These are phyloP conservation scores for Trichoderma sp. DNA, from an alignment of 2,329 filamentous ascomycete genomes.

Conservation along the genomic window DNA sequence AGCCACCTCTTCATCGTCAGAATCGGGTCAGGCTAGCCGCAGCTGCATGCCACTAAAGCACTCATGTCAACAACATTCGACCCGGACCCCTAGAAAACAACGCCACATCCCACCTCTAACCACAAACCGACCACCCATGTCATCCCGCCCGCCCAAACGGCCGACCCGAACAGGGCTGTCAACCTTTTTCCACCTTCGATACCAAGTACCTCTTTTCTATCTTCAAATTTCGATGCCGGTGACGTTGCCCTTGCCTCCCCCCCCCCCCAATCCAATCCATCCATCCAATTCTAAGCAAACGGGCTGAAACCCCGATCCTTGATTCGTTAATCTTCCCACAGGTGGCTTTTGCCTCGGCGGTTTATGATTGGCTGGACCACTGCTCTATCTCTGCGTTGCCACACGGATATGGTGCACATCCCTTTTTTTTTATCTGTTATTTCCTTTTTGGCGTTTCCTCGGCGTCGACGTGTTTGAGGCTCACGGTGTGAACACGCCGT, in stretches of 20 bases:
- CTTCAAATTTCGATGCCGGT: neutral
- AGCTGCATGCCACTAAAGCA: slow-evolving; percentile 4
- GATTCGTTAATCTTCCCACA: neutral
- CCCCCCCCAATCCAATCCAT: no score
- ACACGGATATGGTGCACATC: neutral
- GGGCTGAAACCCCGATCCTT: neutral
- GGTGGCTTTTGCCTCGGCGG: neutral
- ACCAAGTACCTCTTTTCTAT: neutral
- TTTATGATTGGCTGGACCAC: neutral
- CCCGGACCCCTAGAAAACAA: neutral
- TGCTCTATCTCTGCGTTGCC: neutral
- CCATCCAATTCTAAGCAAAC: neutral
- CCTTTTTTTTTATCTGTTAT: neutral
- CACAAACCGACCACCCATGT: neutral
- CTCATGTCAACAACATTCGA: slow-evolving; percentile 5
- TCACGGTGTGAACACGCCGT: neutral
- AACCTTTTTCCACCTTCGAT: no score
- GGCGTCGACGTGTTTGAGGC: neutral
- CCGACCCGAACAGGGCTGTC: slow-evolving; percentile 1
- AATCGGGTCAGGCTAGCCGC: neutral
- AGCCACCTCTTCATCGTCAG: neutral
- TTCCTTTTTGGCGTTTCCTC: neutral
- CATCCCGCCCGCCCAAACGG: neutral
- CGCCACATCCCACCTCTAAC: slow-evolving; percentile 4
- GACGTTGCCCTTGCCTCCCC: neutral